Percentiles rank a stretch among this genome's conserved stretches.
phyloP scores from a whole-genome alignment of 148 eudicot genomes.

The Fagopyrum homotropicum region DNA sequence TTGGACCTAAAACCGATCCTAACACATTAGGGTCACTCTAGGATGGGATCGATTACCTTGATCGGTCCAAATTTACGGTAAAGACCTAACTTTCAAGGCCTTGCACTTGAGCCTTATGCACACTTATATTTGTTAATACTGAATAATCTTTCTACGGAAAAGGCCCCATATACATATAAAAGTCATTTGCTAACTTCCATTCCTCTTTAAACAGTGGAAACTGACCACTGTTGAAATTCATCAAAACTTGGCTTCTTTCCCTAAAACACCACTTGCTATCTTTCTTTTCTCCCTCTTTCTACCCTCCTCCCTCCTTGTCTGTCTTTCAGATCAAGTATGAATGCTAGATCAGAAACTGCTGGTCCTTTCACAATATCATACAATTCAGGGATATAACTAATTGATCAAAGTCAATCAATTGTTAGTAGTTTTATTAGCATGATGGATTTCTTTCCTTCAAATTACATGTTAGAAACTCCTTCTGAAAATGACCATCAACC shows the following conservation, averaged over 20 bases:
- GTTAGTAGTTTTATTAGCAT: slow-evolving; percentile 20
- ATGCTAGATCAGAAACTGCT: not conserved
- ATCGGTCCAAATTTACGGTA: too few species aligned
- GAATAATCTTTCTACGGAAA: too few species aligned
- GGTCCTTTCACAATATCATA: too few species aligned
- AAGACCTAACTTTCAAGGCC: too few species aligned
- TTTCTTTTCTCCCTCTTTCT: not conserved
- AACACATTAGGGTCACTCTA: too few species aligned
- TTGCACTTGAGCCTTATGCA: too few species aligned
- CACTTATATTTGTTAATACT: too few species aligned
- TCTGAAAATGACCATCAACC: slow-evolving; percentile 37
- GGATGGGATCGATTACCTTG: too few species aligned
- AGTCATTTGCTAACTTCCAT: not conserved
- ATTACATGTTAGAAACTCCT: slow-evolving; percentile 72
- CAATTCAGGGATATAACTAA: not conserved
- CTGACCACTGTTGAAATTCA: not conserved
- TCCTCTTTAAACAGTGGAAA: not conserved
- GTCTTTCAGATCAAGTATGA: not conserved
- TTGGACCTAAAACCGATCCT: too few species aligned
- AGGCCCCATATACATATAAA: too few species aligned
- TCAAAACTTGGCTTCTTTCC: slow-evolving; percentile 1
- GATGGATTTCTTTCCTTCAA: slow-evolving; percentile 80
- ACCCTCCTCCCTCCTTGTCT: not conserved
- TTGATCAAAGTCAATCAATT: not conserved
- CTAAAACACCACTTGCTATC: not conserved